A percentile compares a stretch with the other conserved stretches of the same genome.
Evolutionary conservation across 345 rosid genomes (phyloP).

Genomic region (Acer saccharum): DNA sequence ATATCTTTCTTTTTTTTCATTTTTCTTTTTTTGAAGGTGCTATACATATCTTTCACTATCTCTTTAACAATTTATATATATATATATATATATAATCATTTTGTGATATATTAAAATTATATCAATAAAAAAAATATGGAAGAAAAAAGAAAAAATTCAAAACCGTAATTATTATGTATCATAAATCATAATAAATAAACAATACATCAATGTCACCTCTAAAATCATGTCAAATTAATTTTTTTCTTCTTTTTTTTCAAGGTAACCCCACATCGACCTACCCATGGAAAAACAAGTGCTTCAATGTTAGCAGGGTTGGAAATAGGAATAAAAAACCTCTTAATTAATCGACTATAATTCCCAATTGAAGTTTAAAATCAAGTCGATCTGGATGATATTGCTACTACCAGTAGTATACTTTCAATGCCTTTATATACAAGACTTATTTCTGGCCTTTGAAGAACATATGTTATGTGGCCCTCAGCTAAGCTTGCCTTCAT

Average conservation of each 20-base stretch:
- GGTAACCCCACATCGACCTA: not conserved
- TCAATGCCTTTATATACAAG: not conserved
- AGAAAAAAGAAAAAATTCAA: no score
- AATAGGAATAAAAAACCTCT: not conserved
- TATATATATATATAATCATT: no score
- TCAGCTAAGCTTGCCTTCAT: conserved; percentile 1
- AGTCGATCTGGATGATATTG: not conserved
- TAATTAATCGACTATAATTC: no score
- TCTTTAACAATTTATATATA: not conserved
- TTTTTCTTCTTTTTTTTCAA: no score
- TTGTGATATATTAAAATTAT: not conserved
- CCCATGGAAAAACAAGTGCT: not conserved
- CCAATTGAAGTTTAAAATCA: no score
- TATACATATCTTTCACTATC: no score
- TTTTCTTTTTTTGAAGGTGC: no score
- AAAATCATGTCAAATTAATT: no score
- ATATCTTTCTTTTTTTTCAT: no score
- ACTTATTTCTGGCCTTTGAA: not conserved
- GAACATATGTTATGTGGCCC: conserved; percentile 2
- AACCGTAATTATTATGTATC: not conserved
- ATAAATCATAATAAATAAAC: not conserved
- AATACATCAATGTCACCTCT: not conserved
- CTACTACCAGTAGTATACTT: not conserved
- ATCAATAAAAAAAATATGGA: not conserved
- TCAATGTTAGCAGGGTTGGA: not conserved